Evolutionary conservation across 345 rosid genomes (phyloP), one percentile per base, ranked within the genome.

Genomic region (Anastatica hierochuntica): DNA sequence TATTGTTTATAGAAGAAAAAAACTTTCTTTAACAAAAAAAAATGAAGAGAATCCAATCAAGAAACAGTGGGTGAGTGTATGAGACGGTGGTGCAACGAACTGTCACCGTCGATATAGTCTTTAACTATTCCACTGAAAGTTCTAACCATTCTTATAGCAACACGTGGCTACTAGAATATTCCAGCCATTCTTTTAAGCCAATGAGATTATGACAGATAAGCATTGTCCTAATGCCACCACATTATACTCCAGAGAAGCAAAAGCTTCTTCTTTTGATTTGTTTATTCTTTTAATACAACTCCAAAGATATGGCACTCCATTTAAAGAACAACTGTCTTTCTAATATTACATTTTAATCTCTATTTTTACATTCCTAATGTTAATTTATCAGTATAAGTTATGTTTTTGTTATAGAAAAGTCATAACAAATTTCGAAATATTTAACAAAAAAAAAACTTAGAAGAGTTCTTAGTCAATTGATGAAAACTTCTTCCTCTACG

Each of bases 41-140:
- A 29, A 2, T 12, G 1, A 42, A 42, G 4, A 7, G 7, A 34
- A 26, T 2, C 37, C n/a, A 16, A 14, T 33, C 8, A 16, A 45
- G 18, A 20, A 15, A 26, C 6, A 3, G 31, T 16, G 13, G 9
- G 33, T 4, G 7, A 46, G 55, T 63, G 62, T 48, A n/a, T 10
- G 49, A 38, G 57, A 64, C 36, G 60, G 63, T 56, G 63, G 21
- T 56, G 63, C 63, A 56, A 56, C 52, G 58, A 64, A 50, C 39
- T 42, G 71, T 66, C 70, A 50, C 41, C 48, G 47, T 66, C 64
- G 35, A n/a, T 26, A 53, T 35, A 53, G 53, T 21, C 66, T 67
- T 67, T 52, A 59, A 59, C 55, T 16, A 52, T 53, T 53, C n/a
- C 49, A 58, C 64, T 65, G 58, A 42, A 50, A 66, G 27, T 14